Evolutionary conservation across 768 basidiomycete species (phyloP).

Genomic region (Pulveroboletus sp.): DNA sequence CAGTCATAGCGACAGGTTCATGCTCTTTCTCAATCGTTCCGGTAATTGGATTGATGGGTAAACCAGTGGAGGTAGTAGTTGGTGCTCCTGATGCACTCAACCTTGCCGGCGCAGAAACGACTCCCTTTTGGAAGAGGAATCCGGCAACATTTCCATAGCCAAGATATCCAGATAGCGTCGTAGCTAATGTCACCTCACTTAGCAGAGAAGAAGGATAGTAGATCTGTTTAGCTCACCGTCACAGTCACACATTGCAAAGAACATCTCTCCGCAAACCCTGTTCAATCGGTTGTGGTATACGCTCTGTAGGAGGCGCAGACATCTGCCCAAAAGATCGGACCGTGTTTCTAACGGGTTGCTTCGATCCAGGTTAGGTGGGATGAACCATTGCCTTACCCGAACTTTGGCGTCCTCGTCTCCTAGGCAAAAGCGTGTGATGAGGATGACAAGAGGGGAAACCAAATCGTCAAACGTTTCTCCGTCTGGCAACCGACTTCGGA

Average conservation of each 20-base stretch:
- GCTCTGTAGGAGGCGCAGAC: constrained; percentile 69
- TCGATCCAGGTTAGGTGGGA: constrained; percentile 80
- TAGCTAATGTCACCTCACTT: constrained; percentile 40
- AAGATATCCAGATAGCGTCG: constrained; percentile 65
- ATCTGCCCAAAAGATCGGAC: constrained; percentile 69
- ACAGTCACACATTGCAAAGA: constrained; percentile 78
- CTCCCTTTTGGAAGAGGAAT: constrained; percentile 87
- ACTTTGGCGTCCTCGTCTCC: constrained; percentile 55
- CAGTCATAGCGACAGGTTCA: constrained; percentile 65
- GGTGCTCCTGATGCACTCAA: constrained; percentile 32
- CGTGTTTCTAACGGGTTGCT: constrained; percentile 69
- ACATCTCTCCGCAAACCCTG: constrained; percentile 77
- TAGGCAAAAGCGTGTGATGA: constrained; percentile 66
- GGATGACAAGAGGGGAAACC: constrained; percentile 68
- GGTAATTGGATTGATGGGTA: constrained; percentile 78
- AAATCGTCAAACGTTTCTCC: constrained; percentile 71
- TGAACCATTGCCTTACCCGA: constrained; percentile 59
- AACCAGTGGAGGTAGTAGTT: constrained; percentile 32
- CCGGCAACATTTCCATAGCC: constrained; percentile 97
- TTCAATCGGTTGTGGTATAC: constrained; percentile 72
- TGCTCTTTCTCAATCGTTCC: constrained; percentile 52
- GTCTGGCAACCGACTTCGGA: constrained; percentile 40
- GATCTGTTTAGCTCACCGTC: constrained; percentile 44
- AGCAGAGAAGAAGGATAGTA: not conserved
- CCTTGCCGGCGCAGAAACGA: constrained; percentile 54